Evolutionary conservation across 192 early-diverging fungal species (phyloP).

Genomic region (Entomortierella beljakovae): DNA sequence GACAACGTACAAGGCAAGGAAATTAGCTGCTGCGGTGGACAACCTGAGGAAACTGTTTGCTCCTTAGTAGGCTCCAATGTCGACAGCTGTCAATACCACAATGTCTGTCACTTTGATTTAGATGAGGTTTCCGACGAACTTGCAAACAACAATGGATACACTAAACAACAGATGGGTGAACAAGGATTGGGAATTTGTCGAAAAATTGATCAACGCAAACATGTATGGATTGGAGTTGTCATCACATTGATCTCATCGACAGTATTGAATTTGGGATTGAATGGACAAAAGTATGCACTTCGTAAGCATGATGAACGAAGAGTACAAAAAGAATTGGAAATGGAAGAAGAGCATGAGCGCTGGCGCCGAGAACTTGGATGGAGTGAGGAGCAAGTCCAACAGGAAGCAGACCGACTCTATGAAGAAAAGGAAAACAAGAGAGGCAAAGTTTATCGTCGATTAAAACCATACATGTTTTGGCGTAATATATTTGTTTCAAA

Average conservation of each 20-base stretch:
- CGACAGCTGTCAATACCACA: conserved; percentile 61
- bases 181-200: conserved; percentile 59
- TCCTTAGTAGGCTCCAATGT: conserved; percentile 58
- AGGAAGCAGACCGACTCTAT: conserved; percentile 29
- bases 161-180: conserved; percentile 26
- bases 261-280: conserved; percentile 80
- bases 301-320: conserved; percentile 70
- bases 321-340: conserved; percentile 38
- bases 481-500: conserved; percentile 53
- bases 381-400: conserved; percentile 46
- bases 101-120: conserved; percentile 45
- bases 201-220: conserved; percentile 59
- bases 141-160: conserved; percentile 3
- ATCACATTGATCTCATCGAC: conserved; percentile 74
- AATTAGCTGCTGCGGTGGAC: conserved; percentile 67
- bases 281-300: conserved; percentile 83
- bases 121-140: background rate
- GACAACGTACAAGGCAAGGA: background rate
- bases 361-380: conserved; percentile 48
- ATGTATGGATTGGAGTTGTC: conserved; percentile 81
- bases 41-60: conserved; percentile 54
- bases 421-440: conserved; percentile 33
- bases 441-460: conserved; percentile 35
- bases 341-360: conserved; percentile 51
- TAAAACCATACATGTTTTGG: conserved; percentile 58